Percentiles rank a stretch among this genome's conserved stretches.
phyloP scores from a whole-genome alignment of 148 eudicot genomes.

The Persicaria tinctoria region DNA sequence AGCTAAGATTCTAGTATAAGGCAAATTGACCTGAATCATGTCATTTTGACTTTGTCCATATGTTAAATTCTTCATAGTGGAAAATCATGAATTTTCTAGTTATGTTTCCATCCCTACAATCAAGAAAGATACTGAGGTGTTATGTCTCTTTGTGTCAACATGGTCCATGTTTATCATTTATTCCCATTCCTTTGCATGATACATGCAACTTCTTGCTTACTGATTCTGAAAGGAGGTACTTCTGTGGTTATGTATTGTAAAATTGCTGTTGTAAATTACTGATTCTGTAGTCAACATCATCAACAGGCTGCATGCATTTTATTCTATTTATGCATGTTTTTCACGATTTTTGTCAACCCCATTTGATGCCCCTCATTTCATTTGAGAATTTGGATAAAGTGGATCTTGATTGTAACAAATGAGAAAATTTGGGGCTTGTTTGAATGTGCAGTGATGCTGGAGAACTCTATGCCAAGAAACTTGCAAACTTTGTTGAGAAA shows the following conservation, averaged over 20 bases:
- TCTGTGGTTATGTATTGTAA: background rate
- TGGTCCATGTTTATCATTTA: background rate
- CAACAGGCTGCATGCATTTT: background rate
- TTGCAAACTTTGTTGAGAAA: conserved; percentile 91
- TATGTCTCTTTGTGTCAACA: background rate
- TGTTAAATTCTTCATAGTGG: background rate
- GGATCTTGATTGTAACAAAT: background rate
- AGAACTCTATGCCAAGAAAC: conserved; percentile 88
- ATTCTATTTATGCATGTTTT: background rate
- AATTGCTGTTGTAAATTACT: background rate
- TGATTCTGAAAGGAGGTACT: background rate
- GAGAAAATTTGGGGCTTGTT: background rate
- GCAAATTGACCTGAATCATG: background rate
- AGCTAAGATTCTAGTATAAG: background rate
- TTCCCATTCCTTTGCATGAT: background rate
- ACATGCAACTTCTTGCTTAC: background rate
- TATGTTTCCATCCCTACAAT: background rate
- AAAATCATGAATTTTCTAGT: background rate
- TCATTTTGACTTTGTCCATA: background rate
- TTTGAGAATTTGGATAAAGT: background rate
- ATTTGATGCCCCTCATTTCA: background rate
- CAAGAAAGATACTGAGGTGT: background rate
- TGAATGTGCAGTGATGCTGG: conserved; percentile 64
- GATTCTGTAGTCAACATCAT: too few species aligned
- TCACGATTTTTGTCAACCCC: background rate